Base-by-base conservation (phyloP, 208 protist species). In the Crithidia sp. region DNA sequence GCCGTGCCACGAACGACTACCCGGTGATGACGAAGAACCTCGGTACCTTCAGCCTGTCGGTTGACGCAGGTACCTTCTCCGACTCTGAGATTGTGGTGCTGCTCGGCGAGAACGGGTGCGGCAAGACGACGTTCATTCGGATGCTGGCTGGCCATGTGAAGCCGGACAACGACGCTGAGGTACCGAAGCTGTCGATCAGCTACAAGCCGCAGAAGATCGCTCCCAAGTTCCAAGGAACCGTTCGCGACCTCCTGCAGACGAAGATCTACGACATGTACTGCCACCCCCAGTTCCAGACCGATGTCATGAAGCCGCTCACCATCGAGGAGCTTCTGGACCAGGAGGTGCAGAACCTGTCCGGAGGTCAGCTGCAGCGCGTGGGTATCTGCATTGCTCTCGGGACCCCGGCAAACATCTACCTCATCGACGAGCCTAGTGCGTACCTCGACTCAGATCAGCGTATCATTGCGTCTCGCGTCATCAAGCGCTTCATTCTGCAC, bases 181-280 rank as follows among this genome's bases (percentile, higher is more conserved):
- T 99, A 17, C 99, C 99, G 14, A 82, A 98, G 77, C 84, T 99
- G 36, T 95, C 97, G 67, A 96, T 99, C 67, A 99, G 95, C 68
- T 99, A 99, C 94, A 99, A 99, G 84, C 99, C 99, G 56, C 99
- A 99, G 89, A 99, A 99, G 79, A 99, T 99, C 73, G 81, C 95
- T 36, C 99, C 99, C 49, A 99, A 99, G 86, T 99, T 99, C 79
- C 80, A 93, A 67, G 97, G 97, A 54, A 94, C 97, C 28, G 99
- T 99, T 53, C 90, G 92, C 45, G 82, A 98, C 71, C 90, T 99
- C 13, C 91, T 99, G 13, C 90, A 98, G 76, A 98, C 91, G 58
- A 98, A 98, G 81, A 99, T 99, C 77, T 96, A 90, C 79, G 90
- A 98, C 55, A 89, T 98, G 39, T 99, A 94, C 74, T 82, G 80